A percentile compares a stretch with the other conserved stretches of the same genome.
Evolutionary conservation across 768 basidiomycete species (phyloP).

Genomic region (Phylloporus sp.): DNA sequence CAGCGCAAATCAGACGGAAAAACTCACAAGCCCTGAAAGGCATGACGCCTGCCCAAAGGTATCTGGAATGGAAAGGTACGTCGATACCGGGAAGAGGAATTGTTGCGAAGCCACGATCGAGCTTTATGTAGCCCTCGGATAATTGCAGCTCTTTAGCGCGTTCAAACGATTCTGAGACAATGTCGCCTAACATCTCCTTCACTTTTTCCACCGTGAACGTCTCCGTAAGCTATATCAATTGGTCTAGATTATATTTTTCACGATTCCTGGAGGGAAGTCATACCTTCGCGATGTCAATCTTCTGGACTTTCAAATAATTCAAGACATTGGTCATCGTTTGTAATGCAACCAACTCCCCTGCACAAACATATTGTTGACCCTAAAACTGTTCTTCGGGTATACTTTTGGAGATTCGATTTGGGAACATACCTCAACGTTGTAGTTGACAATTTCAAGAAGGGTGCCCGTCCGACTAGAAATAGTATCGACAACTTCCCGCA

Average conservation of each 20-base stretch:
- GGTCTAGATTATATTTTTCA: neutral
- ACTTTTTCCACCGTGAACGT: conserved; percentile 88
- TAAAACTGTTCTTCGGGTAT: conserved; percentile 30
- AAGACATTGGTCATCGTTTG: conserved; percentile 94
- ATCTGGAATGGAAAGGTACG: conserved; percentile 99
- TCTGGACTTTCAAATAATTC: conserved; percentile 94
- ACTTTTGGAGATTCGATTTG: neutral
- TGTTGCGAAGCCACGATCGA: conserved; percentile 95
- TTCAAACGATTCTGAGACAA: conserved; percentile 76
- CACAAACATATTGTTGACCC: conserved; percentile 99
- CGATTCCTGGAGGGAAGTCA: neutral
- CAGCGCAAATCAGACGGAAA: neutral
- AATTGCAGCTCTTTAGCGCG: conserved; percentile 74
- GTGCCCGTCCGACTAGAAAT: conserved; percentile 73
- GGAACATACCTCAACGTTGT: conserved; percentile 74
- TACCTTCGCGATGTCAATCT: conserved; percentile 88
- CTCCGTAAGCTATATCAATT: conserved; percentile 66
- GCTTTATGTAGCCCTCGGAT: conserved; percentile 81
- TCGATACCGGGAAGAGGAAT: conserved; percentile 96
- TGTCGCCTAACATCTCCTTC: conserved; percentile 92
- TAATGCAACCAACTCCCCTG: conserved; percentile 89
- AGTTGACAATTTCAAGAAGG: conserved; percentile 97
- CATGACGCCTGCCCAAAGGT: conserved; percentile 97
- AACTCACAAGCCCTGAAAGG: conserved; percentile 91
- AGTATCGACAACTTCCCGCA: conserved; percentile 94